Base-by-base conservation (phyloP, 2,329 filamentous ascomycete species). In the Ambrosiella cleistominuta region DNA sequence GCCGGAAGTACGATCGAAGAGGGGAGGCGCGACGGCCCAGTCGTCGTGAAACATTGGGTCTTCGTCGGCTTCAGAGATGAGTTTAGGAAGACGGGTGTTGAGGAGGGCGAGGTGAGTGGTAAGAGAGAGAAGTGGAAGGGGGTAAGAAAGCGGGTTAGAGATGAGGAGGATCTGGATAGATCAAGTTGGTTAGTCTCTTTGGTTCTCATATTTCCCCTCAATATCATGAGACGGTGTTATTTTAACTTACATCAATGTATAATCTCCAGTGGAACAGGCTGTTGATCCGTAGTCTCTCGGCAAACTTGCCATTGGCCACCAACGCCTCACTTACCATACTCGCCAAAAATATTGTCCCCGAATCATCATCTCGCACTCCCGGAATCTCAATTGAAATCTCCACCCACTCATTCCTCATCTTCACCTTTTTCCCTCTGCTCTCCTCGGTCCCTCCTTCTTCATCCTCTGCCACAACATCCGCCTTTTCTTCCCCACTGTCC, bases 1-100 rank as follows among this genome's bases (percentile, higher is more conserved):
- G 0, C 65, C 65, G 3, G 61, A 47, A 19, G 65, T 62, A 64
- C 65, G 12, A 70, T 67, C 1, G 82, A 78, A 71, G 94, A 98
- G 37, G 98, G 74, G 59, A 82, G 83, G 15, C 0, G 89, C 83
- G 13, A 85, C 86, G 63, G 86, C 88, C 93, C 93, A 98, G 72
- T 98, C 93, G 71, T 98, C 93, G 72, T 96, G 86, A 71, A 98
- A 98, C 67, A 96, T 83, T 11, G 93, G 93, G 65, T 98, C 93
- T 72, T 98, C 93, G 71, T 97, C 91, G 60, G 81, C 80, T 69
- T 95, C 86, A 1, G 90, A 96, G 68, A 88, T 88, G 56, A 96
- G 76, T 35, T 82, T 79, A 7, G 93, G 93, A 2, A 97, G 76
- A 62, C 86, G 83, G 6, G 93, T 91, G 37, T 87, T 83, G 62